phyloP scores from a whole-genome alignment of 345 rosid genomes.

The Eutrema heterophyllum region DNA sequence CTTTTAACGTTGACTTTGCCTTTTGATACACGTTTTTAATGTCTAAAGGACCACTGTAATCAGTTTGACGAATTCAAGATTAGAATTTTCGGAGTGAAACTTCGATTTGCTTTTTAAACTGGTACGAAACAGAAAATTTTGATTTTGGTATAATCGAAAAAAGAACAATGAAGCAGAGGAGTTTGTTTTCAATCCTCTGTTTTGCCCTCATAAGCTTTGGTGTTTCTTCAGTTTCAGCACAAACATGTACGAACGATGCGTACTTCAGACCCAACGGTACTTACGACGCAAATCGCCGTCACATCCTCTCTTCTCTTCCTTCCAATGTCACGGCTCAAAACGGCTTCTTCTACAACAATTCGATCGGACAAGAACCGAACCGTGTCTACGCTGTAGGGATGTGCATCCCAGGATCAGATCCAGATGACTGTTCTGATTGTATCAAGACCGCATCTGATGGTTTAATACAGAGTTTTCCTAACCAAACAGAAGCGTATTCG shows the following conservation, averaged over 20 bases:
- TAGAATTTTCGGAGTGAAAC: neutral
- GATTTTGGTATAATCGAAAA: neutral
- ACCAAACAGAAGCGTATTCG: neutral
- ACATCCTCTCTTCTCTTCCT: conserved; percentile 21
- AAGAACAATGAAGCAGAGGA: conserved; percentile 4
- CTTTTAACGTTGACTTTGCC: neutral
- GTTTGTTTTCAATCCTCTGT: neutral
- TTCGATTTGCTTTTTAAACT: neutral
- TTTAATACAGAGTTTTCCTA: neutral
- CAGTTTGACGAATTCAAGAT: neutral
- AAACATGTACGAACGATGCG: neutral
- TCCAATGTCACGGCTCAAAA: conserved; percentile 10
- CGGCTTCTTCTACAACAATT: conserved; percentile 15
- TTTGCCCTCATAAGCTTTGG: conserved; percentile 2
- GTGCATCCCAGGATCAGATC: conserved; percentile 25
- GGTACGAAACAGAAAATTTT: neutral
- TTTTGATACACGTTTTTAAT: neutral
- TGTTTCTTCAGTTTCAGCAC: conserved; percentile 3
- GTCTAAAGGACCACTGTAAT: neutral
- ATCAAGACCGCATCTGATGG: neutral
- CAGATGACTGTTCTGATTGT: conserved; percentile 9
- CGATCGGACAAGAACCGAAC: conserved; percentile 17
- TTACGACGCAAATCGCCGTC: conserved; percentile 19
- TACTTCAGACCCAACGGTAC: conserved; percentile 20
- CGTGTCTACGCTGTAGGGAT: conserved; percentile 21